Evolutionary conservation across 1,284 basidiomycete genomes (phyloP), one percentile per base, ranked within the genome.

Genomic region (Ganoderma lucidum): DNA sequence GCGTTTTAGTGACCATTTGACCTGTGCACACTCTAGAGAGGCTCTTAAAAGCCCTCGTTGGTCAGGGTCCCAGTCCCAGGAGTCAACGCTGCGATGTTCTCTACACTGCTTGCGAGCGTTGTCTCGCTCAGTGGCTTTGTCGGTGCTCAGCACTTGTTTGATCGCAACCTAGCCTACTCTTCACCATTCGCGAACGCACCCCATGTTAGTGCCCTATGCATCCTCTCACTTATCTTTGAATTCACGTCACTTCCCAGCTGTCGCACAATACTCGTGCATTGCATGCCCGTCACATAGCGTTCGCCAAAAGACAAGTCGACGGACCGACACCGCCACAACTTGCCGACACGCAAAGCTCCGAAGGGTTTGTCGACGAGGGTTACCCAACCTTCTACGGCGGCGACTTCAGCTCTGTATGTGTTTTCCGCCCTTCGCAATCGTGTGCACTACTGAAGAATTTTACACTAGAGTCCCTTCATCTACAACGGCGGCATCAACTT

Each of bases 401-500:
- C 17, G 85, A 88, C 69, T 86, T 87, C 75, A 83, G 84, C 71
- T 86, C 86, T 74, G 87, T 86, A 71, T 70, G 80, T 68, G 8
- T 56, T 42, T 19, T 55, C 2, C 35, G 23, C n/a, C 4, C 30
- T 41, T 23, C 2, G 5, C 15, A 1, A 4, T 5, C 8, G 1
- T 41, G 3, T 15, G 6, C n/a, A 5, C 3, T 12, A 19, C 6
- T 35, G 5, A 53, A 23, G 17, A 19, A 41, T 55, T 37, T 42
- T 42, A 48, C 30, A 39, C 17, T 71, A 88, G 87, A 83, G 82
- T 64, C 84, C 84, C 0, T 86, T 84, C 70, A 78, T 89, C 42
- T 88, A 86, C 85, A 85, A 76, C 39, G 86, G 86, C 14, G 87
- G 87, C 15, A 75, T 88, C 58, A 87, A 87, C 71, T 88, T 88